A percentile compares a stretch with the other conserved stretches of the same genome.
Evolutionary conservation across 805 yeast genomes (phyloP).

Genomic region (Saccharomycopsis vini): DNA sequence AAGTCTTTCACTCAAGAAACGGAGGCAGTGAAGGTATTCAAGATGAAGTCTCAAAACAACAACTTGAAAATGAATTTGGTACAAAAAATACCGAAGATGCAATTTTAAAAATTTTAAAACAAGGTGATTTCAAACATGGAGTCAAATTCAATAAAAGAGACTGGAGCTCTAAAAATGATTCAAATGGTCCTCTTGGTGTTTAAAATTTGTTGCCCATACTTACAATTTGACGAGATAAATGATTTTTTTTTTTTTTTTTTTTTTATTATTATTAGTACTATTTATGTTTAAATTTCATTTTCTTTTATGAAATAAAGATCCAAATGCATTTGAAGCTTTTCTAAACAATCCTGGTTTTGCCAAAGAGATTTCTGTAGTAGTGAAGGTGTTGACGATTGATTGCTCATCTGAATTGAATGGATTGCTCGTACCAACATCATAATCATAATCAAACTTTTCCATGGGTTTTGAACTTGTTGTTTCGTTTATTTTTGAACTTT

Average conservation of each 20-base stretch:
- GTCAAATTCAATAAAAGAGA: conserved; percentile 23
- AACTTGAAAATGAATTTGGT: conserved; percentile 63
- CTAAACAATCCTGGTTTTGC: not conserved
- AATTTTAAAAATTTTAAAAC: conserved; percentile 46
- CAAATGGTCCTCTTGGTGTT: conserved; percentile 18
- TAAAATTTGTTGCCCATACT: too few relatives aligned
- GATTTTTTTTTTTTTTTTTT: too few relatives aligned
- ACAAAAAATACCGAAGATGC: conserved; percentile 42
- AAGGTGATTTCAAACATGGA: conserved; percentile 45
- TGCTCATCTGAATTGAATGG: too few relatives aligned
- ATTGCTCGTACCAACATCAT: too few relatives aligned
- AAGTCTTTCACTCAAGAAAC: conserved; percentile 56
- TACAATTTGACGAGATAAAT: too few relatives aligned
- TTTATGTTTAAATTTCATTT: too few relatives aligned
- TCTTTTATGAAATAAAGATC: not conserved
- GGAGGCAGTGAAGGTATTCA: conserved; percentile 63
- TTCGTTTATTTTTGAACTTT: too few relatives aligned
- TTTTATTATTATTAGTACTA: too few relatives aligned
- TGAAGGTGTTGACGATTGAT: too few relatives aligned
- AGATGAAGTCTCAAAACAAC: conserved; percentile 61
- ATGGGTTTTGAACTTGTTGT: too few relatives aligned
- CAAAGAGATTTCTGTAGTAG: not conserved
- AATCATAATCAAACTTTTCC: too few relatives aligned
- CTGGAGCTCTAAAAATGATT: conserved; percentile 38
- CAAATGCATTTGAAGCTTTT: conserved; percentile 2